Base-by-base conservation (phyloP, 257 asterid species). In the Fraxinus quadrangulata region DNA sequence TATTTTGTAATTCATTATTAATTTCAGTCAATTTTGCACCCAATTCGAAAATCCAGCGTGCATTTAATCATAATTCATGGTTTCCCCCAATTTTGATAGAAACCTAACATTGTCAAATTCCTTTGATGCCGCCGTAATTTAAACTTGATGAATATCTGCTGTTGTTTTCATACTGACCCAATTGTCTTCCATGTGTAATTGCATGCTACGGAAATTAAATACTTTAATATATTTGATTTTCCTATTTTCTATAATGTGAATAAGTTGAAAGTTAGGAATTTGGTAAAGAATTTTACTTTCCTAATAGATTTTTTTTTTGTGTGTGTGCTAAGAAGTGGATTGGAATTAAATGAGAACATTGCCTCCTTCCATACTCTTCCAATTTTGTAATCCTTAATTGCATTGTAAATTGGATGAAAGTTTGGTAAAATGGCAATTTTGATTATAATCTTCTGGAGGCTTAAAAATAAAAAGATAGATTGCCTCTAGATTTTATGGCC, bases 61-160 rank as follows among this genome's bases (percentile, higher is more conserved):
- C 40, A 34, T 74, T 63, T 82, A 80, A 49, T 75, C 30, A 19
- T 59, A 61, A 72, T 56, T 78, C 56, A 73, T 51, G 75, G 39
- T 77, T 81, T 75, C 24, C 86, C 86, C 88, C 75, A 84, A 84
- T 70, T 85, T 67, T 78, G 80, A 59, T 77, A 78, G 82, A 85
- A 78, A 89, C 89, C 88, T 83, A 83, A 81, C 23, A 33, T 47
- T 3, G 63, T 63, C 3, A n/a, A 33, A 26, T 36, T 40, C 67
- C 4, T 16, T 70, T 72, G 30, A 37, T 51, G 67, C 75, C 40
- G 26, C 71, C 30, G 13, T 36, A 77, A 56, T 81, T 77, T 70
- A 28, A 75, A 37, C 66, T 36, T 47, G 54, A 16, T 83, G 45
- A 26, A 42, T 54, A 21, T 68, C 23, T 71, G 56, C 33, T 33